Base-by-base conservation (phyloP, 2,329 filamentous ascomycete species). In the Pseudophaeomoniella oleicola region DNA sequence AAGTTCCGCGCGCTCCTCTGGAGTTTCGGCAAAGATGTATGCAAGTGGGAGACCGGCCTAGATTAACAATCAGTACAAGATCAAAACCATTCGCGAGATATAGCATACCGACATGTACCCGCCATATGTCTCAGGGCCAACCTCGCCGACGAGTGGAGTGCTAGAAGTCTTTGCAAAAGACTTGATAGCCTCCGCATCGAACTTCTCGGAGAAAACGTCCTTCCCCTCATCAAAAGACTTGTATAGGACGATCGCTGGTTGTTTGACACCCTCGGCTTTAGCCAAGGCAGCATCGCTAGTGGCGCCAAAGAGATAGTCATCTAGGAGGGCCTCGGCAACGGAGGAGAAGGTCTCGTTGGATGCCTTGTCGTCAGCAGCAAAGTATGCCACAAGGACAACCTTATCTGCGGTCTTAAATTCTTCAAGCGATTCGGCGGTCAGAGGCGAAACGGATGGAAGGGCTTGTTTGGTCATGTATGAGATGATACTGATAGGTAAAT, bases 381-480 rank as follows among this genome's bases (percentile, higher is more conserved):
- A 74, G 72, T 87, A 98, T 49, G 79, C 88, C 44, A 98, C 78
- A 38, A 96, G 62, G 42, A 96, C 88, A 44, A 96, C 85, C 71
- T 94, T 94, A 68, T 98, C 90, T 57, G 87, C 77, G 42, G 80
- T 88, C 79, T 96, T 96, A 78, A 98, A 94, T 52, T 94, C 87
- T 57, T 87, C 83, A 38, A 94, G 67, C 41, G 78, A 85, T 46
- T 88, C 83, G 60, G 81, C 77, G 51, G 73, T 78, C 41, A 98
- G 72, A 45, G 72, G 55, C 4, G 90, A 94, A 46, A 98, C 87
- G 46, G 90, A 82, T 37, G 90, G 90, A 42, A 98, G 75, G 16
- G 84, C 83, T 68, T 96, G 90, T 75, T 96, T 98, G 60, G 85
- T 81, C 90, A 98, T 98, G 72, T 94, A 96, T 16, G 76, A 81